Evolutionary conservation across 2,329 filamentous ascomycete genomes (phyloP), one percentile per base, ranked within the genome.

Genomic region (Cordyceps javanica): DNA sequence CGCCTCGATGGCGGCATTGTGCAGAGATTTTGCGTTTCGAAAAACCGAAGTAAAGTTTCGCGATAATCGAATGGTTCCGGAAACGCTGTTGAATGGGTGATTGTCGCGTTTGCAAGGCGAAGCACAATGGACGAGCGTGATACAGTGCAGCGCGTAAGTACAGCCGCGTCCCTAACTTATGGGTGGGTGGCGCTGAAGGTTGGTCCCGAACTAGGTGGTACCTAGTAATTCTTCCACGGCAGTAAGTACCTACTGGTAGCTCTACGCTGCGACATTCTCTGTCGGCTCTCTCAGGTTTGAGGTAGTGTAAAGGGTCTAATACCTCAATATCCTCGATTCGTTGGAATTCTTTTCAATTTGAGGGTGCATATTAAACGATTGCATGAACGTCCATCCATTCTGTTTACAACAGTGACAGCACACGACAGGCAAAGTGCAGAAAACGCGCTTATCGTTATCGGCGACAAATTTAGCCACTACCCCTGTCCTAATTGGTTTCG

Each of bases 1-100:
- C 72, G 66, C 50, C 68, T 49, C 19, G 53, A 42, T 14, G 30
- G 41, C 32, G 56, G 56, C 49, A 53, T 58, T 21, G 2, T 48
- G 10, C 10, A 16, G 8, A 19, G 45, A 26, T 13, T 7, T 5
- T 19, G 30, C 45, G 9, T 34, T 13, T n/a, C 34, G 2, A 38
- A 11, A 13, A 1, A 7, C 3, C n/a, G 11, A 23, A 34, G 19
- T 26, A 36, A 21, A 23, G 8, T 19, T 7, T 10, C 13, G 28
- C 2, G 19, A 32, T 21, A n/a, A 11, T 3, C 10, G 10, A 14
- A 2, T 9, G 5, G 19, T 14, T 14, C 3, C 19, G 6, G 9
- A 19, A 25, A 7, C 4, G 38, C n/a, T 25, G 9, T 19, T 14
- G 10, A 2, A 26, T 38, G 14, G 9, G 23, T 7, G 3, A 19